Evolutionary conservation across 2,329 filamentous ascomycete genomes (phyloP).

Genomic region (Pseudocercospora cruenta): DNA sequence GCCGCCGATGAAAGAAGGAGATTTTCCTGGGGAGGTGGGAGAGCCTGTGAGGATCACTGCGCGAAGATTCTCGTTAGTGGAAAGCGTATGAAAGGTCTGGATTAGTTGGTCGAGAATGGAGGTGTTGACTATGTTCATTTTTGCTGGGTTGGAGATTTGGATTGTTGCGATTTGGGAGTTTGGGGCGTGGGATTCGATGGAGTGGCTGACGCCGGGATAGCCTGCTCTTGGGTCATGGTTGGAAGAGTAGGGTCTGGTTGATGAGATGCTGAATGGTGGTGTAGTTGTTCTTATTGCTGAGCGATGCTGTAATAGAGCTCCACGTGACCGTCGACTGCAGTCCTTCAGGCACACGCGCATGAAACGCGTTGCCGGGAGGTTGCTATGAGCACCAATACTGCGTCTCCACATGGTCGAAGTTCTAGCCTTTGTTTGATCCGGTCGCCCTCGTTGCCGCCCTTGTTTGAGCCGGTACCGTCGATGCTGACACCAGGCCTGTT

Average conservation of each 20-base stretch:
- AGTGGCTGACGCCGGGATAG: not conserved
- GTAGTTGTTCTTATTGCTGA: not conserved
- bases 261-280: not conserved
- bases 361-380: not conserved
- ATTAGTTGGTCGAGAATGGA: conserved; percentile 28
- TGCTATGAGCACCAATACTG: not conserved
- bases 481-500: not conserved
- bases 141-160: conserved; percentile 33
- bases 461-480: not conserved
- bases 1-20: conserved; percentile 36
- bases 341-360: not conserved
- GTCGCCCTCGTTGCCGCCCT: not conserved
- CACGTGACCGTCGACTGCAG: not conserved
- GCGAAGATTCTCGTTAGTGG: conserved; percentile 23
- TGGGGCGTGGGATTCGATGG: not conserved
- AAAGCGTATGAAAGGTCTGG: conserved; percentile 22
- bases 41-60: conserved; percentile 34
- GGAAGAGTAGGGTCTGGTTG: not conserved
- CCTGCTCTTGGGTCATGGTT: not conserved
- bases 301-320: not conserved
- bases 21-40: conserved; percentile 27
- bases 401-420: not conserved
- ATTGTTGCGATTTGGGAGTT: conserved; percentile 27
- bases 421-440: not conserved
- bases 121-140: conserved; percentile 35